Base-by-base conservation (phyloP, 768 basidiomycete species). In the Tephrocybe sp. region DNA sequence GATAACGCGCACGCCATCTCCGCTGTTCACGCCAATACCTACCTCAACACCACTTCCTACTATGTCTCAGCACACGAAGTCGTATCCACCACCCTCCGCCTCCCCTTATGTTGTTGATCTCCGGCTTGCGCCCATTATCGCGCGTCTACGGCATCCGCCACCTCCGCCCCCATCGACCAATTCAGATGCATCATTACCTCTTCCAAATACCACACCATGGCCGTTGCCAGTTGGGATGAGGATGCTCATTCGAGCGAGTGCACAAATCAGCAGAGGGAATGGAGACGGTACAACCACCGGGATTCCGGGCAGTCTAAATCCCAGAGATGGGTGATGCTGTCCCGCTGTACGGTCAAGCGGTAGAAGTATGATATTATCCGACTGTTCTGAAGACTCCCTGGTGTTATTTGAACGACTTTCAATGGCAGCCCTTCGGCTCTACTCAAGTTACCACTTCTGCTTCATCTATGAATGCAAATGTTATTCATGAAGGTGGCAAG, bases 71-170 rank as follows among this genome's bases (percentile, higher is more conserved):
- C 57, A 48, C 18, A 54, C 58, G 49, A 63, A 61, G 50, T 52
- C 64, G 50, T 54, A 62, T 24, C 61, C 48, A 19, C 54, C 61
- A 11, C 61, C 45, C 36, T 55, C 59, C 42, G 58, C 67, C 49
- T 59, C 73, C 40, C 66, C 71, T 29, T 77, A 82, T 56, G 73
- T 88, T 59, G 60, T 91, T 53, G 86, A 91, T 65, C 70, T 91
- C 45, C 83, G 74, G 16, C 57, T 86, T 25, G 59, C 69, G 6
- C 64, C 77, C 34, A 64, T 91, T 53, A 55, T 86, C 27, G 67
- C 71, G 40, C 84, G 80, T 33, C 62, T 91, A 46, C 75, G 81
- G 49, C 69, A 73, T 49, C 80, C 88, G 10, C 67, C 75, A 9
- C 75, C 76, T 3, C 65, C 69, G 29, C 51, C 63, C 18, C 58